Percentiles rank a stretch among this genome's conserved stretches.
These are phyloP conservation scores for Hanseniaspora hatyaiensis DNA, from an alignment of 805 yeast genomes.

Conservation along the genomic window DNA sequence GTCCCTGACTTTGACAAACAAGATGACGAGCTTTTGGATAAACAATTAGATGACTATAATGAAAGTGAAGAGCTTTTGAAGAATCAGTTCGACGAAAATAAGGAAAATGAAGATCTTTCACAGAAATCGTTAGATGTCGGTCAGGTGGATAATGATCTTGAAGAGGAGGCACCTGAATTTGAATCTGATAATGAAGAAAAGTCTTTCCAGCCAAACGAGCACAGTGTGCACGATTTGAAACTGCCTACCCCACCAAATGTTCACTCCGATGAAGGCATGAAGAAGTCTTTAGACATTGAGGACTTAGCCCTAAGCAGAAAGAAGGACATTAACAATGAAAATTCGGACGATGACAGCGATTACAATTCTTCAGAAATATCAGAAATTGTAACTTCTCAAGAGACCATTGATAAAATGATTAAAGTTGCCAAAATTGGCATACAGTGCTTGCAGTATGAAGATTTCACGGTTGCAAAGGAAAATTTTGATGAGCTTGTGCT, in stretches of 20 bases:
- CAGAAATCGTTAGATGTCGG: too few species aligned
- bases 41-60: neutral
- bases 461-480: slow-evolving; percentile 5
- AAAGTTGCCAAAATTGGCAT: slow-evolving; percentile 14
- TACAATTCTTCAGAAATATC: slow-evolving; percentile 13
- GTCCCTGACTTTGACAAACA: neutral
- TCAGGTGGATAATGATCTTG: too few species aligned
- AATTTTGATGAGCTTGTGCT: slow-evolving; percentile 2
- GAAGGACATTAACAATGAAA: neutral
- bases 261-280: slow-evolving; percentile 13
- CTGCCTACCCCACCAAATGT: slow-evolving; percentile 16
- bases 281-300: neutral
- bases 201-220: slow-evolving; percentile 1
- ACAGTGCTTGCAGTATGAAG: slow-evolving; percentile 15
- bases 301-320: neutral
- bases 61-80: too few species aligned
- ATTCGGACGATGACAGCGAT: slow-evolving; percentile 1
- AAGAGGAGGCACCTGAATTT: slow-evolving; percentile 6
- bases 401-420: slow-evolving; percentile 14
- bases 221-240: neutral
- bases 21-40: slow-evolving; percentile 9
- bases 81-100: slow-evolving; percentile 2
- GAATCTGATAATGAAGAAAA: neutral
- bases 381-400: slow-evolving; percentile 10
- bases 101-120: neutral